Base-by-base conservation (phyloP, 371 early-diverging fungal species). In the Mortierella sp. region DNA sequence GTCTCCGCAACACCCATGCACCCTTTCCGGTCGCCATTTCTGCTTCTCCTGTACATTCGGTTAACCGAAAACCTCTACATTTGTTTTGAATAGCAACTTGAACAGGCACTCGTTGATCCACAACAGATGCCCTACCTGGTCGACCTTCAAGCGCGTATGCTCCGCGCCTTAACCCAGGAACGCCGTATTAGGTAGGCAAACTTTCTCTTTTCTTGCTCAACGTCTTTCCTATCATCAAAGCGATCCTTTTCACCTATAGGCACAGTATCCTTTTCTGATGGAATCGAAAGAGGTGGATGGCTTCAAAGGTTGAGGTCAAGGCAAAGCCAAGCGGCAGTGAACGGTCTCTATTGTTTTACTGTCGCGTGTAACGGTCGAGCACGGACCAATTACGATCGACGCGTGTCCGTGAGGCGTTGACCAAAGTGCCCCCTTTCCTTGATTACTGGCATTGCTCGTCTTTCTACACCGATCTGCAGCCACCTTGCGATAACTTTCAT, bases 141-240 rank as follows among this genome's bases (percentile, higher is more conserved):
- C 48, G 85, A 84, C 71, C 85, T 84, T 46, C 85, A 84, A 29
- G 81, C 85, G 35, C 85, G 85, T 24, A 84, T 84, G 85, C 81
- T 84, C 41, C 81, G 85, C 27, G 63, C 81, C 38, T 38, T 84
- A 44, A 84, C 85, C 8, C 85, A 84, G 60, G 81, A 84, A 73
- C 78, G 79, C 11, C 81, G 79, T n/a, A 74, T 84, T 76, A 84
- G 85, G 85, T 84, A 81, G 14, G 16, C 24, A 44, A 49, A 16
- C 51, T 29, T 29, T 55, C 56, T 70, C 51, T 70, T 35, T 51
- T 56, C 43, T 32, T 29, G 48, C 32, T 65, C 35, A 38, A 18
- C 16, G 0, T 8, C 35, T 0, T 24, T 54, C 12, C 56, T 11
- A n/a, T 58, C 32, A 24, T 24, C n/a, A 55, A 51, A n/a, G 0